Conservation (phyloP, 768 basidiomycete genomes). For the Boletellus ananas region DNA sequence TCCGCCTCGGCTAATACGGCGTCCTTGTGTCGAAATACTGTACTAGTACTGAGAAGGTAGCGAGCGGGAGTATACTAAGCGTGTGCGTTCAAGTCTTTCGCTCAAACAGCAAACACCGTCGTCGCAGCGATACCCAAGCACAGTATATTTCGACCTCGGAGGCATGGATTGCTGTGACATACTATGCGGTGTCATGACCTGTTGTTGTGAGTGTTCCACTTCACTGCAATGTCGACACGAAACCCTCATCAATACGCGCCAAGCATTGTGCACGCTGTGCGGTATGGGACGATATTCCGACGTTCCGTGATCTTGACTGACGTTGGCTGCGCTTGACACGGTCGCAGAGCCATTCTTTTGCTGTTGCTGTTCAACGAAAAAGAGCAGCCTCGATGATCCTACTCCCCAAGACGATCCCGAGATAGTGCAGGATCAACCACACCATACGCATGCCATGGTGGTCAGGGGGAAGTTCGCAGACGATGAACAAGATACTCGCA, state of each 20-base stretch:
- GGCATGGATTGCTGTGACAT: conserved; percentile 25
- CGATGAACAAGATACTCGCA: not conserved
- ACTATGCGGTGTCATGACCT: conserved; percentile 17
- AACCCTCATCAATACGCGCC: not conserved
- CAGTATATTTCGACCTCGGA: not conserved
- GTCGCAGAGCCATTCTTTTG: conserved; percentile 11
- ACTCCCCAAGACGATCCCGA: not conserved
- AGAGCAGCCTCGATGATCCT: not conserved
- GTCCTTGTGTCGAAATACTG: too few relatives aligned
- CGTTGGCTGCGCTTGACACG: not conserved
- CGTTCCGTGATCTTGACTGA: not conserved
- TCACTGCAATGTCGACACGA: not conserved
- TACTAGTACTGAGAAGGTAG: too few relatives aligned
- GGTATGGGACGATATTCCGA: conserved; percentile 6
- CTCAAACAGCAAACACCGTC: not conserved
- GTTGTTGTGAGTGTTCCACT: conserved; percentile 16
- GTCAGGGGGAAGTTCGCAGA: conserved; percentile 13
- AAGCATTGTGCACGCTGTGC: conserved; percentile 13
- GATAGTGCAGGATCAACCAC: conserved; percentile 18
- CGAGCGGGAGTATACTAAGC: too few relatives aligned
- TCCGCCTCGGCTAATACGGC: too few relatives aligned
- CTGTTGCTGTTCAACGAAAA: conserved; percentile 15
- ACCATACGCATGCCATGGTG: conserved; percentile 9
- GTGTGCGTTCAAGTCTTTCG: too few relatives aligned
- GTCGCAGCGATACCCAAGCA: not conserved